Conservation (phyloP, 805 yeast species). For the Sugiyamaella boreocaroliniensis region DNA sequence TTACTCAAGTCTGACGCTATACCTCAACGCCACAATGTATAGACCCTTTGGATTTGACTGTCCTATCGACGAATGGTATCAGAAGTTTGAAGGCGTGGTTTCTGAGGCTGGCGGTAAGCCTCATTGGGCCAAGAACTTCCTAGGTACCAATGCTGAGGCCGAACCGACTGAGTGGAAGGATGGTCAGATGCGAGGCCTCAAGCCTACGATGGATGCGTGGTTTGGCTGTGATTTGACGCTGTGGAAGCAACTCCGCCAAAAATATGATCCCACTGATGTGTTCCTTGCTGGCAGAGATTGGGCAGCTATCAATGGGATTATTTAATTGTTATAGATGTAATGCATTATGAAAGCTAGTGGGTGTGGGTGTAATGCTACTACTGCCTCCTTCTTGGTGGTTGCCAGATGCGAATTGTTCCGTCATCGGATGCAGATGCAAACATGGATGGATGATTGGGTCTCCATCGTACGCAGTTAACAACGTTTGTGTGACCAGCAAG, state of each 20-base stretch:
- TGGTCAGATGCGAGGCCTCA: conserved; percentile 76
- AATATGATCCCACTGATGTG: conserved; percentile 74
- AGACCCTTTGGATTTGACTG: conserved; percentile 81
- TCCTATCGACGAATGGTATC: conserved; percentile 69
- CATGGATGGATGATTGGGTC: conserved; percentile 39
- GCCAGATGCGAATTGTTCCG: conserved; percentile 49
- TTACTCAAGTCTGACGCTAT: conserved; percentile 65
- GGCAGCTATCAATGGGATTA: conserved; percentile 69
- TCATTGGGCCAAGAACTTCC: conserved; percentile 96
- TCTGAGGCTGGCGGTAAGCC: conserved; percentile 83
- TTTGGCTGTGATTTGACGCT: conserved; percentile 61
- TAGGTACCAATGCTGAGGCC: conserved; percentile 50
- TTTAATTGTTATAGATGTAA: neutral
- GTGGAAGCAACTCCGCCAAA: conserved; percentile 57
- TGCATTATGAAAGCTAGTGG: neutral
- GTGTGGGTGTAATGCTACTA: neutral
- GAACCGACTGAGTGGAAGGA: conserved; percentile 31
- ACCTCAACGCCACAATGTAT: conserved; percentile 90
- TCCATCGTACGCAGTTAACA: conserved; percentile 80
- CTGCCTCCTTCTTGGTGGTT: conserved; percentile 7
- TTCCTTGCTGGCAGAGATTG: conserved; percentile 73
- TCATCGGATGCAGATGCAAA: conserved; percentile 90
- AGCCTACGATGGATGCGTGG: conserved; percentile 64
- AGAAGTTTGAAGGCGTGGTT: conserved; percentile 72
- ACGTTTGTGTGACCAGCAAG: conserved; percentile 57